These are phyloP conservation scores for Cordyceps cicadae DNA, from an alignment of 2,329 filamentous ascomycete species.

Conservation along the genomic window DNA sequence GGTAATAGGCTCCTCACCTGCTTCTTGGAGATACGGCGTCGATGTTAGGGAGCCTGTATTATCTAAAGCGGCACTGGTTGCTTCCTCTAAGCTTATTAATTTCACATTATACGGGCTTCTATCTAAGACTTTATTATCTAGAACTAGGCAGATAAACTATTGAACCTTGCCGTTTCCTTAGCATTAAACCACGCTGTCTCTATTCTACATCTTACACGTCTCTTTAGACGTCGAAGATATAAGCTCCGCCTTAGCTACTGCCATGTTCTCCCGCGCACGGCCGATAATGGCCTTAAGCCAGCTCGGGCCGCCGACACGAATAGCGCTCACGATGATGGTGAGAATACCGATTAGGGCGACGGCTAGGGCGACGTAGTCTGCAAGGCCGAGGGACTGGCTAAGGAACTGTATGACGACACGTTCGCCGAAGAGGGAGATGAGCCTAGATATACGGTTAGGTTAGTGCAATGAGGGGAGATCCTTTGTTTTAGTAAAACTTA, in stretches of 20 bases:
- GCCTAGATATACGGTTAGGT: neutral
- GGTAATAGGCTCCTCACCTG: no score
- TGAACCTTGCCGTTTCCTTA: constrained; percentile 13
- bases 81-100: neutral
- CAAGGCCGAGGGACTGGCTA: constrained; percentile 30
- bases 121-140: neutral
- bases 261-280: constrained; percentile 33
- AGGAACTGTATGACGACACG: constrained; percentile 40
- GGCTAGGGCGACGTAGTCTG: constrained; percentile 38
- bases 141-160: constrained; percentile 15
- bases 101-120: constrained; percentile 7
- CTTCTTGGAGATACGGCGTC: no score
- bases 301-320: constrained; percentile 34
- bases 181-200: constrained; percentile 25
- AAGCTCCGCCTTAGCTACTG: constrained; percentile 33
- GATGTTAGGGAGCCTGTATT: no score
- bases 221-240: constrained; percentile 38
- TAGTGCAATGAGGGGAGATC: no score
- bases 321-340: constrained; percentile 34
- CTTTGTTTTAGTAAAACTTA: no score
- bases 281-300: constrained; percentile 37
- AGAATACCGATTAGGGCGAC: constrained; percentile 38
- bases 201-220: constrained; percentile 37
- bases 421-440: constrained; percentile 32
- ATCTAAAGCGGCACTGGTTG: neutral